Evolutionary conservation across 306 rosid genomes (phyloP), one percentile per base, ranked within the genome.

Genomic region (Inga leiocalycina): DNA sequence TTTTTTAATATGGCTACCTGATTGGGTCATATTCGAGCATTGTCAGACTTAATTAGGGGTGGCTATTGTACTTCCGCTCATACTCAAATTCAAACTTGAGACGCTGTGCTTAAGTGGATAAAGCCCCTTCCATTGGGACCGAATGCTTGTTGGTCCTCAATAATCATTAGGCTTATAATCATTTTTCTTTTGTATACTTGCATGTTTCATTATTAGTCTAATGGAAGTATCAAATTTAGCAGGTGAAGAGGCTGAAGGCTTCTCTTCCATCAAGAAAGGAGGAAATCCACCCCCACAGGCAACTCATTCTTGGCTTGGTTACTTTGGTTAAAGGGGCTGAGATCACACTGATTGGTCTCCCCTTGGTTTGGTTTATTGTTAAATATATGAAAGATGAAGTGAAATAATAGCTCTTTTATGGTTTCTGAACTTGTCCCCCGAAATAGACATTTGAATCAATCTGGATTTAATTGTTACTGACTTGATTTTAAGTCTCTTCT

Each of bases 291-390:
- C 65, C 72, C 74, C 84, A 44, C 89, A 69, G 98, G 98, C 98
- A 94, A 94, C 46, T 94, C 97, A 92, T 94, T 92, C 98, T 92
- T 94, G 98, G 97, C 98, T 94, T 85, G 78, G 92, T 89, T 84
- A 75, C 83, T 71, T 44, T 44, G 52, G 81, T 35, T 37, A 24
- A 41, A 67, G 15, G 54, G 82, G 80, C 81, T 85, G 89, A 57
- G 57, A 86, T 76, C 65, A 43, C 68, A 64, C 32, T 30, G 52
- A 72, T 84, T 61, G 73, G 35, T 27, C 85, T 62, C 69, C 78
- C 80, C 39, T 46, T 37, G 30, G 30, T 70, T 64, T 76, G 73
- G 56, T 75, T 51, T 71, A 61, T 45, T 79, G 79, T 81, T 46
- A 56, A 82, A 72, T 68, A 49, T 16, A 54, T 41, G 37, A 72